phyloP scores from a whole-genome alignment of 169 alveolate species.

The Eimeria falciformis region DNA sequence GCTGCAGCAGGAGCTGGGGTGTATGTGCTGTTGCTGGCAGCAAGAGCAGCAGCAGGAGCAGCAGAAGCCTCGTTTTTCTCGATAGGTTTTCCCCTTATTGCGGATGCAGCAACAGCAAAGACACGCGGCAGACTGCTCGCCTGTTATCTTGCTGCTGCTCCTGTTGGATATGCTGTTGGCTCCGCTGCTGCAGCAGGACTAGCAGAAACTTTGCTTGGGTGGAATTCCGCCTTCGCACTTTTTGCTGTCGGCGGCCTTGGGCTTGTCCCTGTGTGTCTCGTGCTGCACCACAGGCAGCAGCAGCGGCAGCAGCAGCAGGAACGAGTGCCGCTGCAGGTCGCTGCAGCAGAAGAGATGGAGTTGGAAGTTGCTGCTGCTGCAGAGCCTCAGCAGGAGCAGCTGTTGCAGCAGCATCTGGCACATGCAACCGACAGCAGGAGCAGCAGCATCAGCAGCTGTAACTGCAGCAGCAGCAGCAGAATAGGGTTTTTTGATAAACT shows the following conservation, averaged over 20 bases:
- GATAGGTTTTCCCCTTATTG: not conserved
- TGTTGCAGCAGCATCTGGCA: not conserved
- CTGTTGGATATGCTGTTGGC: constrained; percentile 26
- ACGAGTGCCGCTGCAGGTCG: not conserved
- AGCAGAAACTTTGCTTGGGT: not conserved
- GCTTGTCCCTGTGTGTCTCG: not conserved
- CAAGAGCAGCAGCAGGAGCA: constrained; percentile 48
- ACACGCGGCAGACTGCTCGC: not conserved
- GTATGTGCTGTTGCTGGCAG: not conserved
- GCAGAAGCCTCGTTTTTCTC: not conserved
- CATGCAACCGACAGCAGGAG: not conserved
- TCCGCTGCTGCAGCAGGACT: constrained; percentile 39
- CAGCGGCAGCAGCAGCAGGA: constrained; percentile 26
- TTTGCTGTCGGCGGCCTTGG: constrained; percentile 2
- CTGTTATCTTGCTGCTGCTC: constrained; percentile 3
- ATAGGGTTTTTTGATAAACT: not conserved
- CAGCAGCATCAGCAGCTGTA: constrained; percentile 2
- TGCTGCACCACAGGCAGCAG: constrained; percentile 7
- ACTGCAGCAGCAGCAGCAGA: not conserved
- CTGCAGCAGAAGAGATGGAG: not conserved
- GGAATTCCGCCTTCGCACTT: not conserved
- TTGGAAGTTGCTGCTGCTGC: not conserved
- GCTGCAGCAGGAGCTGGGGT: not conserved
- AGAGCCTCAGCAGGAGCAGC: not conserved
- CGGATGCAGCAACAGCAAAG: constrained; percentile 1